Conservation (phyloP, 2,329 filamentous ascomycete genomes). For the Fusarium sambucinum region DNA sequence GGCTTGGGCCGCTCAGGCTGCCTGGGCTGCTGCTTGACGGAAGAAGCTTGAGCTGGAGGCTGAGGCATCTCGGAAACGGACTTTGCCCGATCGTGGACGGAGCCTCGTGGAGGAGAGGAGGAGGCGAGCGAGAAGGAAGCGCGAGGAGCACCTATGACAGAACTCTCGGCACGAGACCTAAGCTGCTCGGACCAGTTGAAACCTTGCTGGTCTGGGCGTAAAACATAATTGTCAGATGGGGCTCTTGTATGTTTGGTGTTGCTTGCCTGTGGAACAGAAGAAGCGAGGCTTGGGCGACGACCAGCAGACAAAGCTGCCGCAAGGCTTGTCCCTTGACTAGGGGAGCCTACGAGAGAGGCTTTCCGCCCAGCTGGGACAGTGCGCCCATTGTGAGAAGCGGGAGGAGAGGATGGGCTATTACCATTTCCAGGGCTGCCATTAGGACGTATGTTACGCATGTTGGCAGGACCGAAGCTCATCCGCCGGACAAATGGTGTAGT, state of each 20-base stretch:
- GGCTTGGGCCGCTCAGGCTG: constrained; percentile 73
- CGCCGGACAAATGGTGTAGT: constrained; percentile 83
- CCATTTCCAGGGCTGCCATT: constrained; percentile 73
- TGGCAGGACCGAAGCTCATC: constrained; percentile 89
- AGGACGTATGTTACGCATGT: constrained; percentile 68
- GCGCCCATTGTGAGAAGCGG: constrained; percentile 51
- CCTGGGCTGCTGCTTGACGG: constrained; percentile 56
- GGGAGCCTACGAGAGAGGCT: constrained; percentile 44
- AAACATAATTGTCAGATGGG: constrained; percentile 73
- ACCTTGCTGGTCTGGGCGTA: constrained; percentile 81
- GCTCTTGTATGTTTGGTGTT: constrained; percentile 67
- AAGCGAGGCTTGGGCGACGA: constrained; percentile 54
- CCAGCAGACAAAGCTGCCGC: constrained; percentile 52
- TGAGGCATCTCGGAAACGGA: constrained; percentile 74
- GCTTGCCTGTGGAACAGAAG: constrained; percentile 67
- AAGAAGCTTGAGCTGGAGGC: constrained; percentile 64
- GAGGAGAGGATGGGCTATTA: constrained; percentile 64
- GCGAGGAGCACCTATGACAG: constrained; percentile 68
- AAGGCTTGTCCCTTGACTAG: constrained; percentile 49
- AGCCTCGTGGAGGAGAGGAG: constrained; percentile 53
- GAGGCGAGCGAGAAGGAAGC: constrained; percentile 70
- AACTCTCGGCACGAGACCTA: constrained; percentile 89
- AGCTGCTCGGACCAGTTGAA: constrained; percentile 99
- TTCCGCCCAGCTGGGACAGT: constrained; percentile 51
- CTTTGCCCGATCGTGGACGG: constrained; percentile 74